These are phyloP conservation scores for Microbotryomycetes sp. DNA, from an alignment of 1,284 basidiomycete species.

Conservation along the genomic window DNA sequence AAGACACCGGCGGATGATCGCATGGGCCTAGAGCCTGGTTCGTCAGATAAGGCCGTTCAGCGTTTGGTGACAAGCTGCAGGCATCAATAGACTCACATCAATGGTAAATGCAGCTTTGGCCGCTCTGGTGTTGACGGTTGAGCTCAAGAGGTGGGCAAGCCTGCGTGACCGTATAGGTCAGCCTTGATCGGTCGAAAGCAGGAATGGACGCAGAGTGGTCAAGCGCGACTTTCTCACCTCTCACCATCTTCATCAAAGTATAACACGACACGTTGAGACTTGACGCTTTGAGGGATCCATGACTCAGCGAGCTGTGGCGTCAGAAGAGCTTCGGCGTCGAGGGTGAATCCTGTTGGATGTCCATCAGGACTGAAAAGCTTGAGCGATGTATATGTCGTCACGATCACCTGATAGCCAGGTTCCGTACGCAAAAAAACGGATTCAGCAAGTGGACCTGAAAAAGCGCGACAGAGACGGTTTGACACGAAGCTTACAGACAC, in stretches of 20 bases:
- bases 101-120: not conserved
- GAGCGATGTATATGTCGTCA: constrained; percentile 18
- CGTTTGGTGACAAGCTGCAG: no score
- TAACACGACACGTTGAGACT: constrained; percentile 10
- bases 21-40: not conserved
- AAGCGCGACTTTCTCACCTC: constrained; percentile 7
- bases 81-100: not conserved
- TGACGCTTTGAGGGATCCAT: constrained; percentile 13
- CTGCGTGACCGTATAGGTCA: no score
- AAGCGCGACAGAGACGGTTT: no score
- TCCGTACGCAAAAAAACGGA: no score
- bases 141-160: not conserved
- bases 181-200: not conserved
- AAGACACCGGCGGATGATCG: not conserved
- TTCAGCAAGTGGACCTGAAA: not conserved
- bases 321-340: constrained; percentile 28
- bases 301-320: constrained; percentile 15
- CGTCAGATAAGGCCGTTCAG: no score
- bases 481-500: constrained; percentile 13
- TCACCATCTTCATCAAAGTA: constrained; percentile 25
- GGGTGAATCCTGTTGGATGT: constrained; percentile 3
- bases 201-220: not conserved
- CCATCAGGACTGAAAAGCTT: constrained; percentile 26
- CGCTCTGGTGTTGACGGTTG: not conserved
- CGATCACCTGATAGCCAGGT: constrained; percentile 8